Evolutionary conservation across 2,329 filamentous ascomycete genomes (phyloP), one percentile per base, ranked within the genome.

Genomic region (Tolypocladium capitatum): DNA sequence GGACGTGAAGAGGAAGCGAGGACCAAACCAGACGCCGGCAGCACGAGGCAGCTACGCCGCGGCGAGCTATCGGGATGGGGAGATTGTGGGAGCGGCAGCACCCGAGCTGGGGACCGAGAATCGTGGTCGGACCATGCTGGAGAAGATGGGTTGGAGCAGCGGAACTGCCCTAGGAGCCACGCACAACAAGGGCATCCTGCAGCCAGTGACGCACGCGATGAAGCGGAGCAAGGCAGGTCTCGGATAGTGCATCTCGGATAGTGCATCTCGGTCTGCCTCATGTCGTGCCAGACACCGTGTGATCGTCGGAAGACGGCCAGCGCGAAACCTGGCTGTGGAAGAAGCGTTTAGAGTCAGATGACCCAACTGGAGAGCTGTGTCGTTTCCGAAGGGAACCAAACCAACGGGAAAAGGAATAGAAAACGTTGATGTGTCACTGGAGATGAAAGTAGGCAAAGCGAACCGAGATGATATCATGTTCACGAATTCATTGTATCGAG

Each of bases 71-170:
- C 78, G 76, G 51, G 86, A 97, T 58, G 92, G 92, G 18, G 90
- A 97, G 54, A 71, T 94, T 28, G 89, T 97, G 2, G 92, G 91
- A 43, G 87, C 78, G 2, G 79, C 81, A 43, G 90, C 91, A 2
- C 86, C 89, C 11, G 90, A 95, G 62, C 74, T 98, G 31, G 86
- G 86, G 1, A 71, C 73, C 5, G 85, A 84, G 46, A 97, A 95
- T 62, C 87, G 80, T 55, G 92, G 92, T 11, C 78, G 88, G 45
- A 80, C 81, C 3, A 86, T 98, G 80, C 68, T 98, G 53, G 88
- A 94, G 68, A 97, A 92, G 68, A 97, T 97, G 92, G 92, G 92
- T 4, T 98, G 92, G 90, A 85, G 78, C 51, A 83, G 75, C 46
- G 92, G 92, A 5, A 94, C 83, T 60, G 86, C 85, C 1, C 74